Conservation (phyloP, 129 eudicot genomes). For the Smallanthus sonchifolius region DNA sequence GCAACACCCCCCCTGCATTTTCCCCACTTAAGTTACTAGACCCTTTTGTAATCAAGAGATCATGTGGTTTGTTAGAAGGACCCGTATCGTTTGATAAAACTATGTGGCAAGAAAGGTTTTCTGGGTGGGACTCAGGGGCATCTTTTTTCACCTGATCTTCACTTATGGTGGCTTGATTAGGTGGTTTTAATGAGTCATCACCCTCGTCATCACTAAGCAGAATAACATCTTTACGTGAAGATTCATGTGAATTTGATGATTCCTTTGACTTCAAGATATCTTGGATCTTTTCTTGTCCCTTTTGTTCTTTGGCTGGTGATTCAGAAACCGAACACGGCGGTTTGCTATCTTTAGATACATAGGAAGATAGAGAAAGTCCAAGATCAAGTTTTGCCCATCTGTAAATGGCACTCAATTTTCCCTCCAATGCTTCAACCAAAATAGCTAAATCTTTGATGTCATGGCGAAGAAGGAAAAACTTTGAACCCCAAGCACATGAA, state of each 20-base stretch:
- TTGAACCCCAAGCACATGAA: constrained; percentile 78
- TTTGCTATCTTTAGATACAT: constrained; percentile 56
- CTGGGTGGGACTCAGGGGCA: constrained; percentile 19
- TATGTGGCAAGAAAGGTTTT: constrained; percentile 28
- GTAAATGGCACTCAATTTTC: constrained; percentile 89
- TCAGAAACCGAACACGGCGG: constrained; percentile 31
- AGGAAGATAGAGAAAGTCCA: constrained; percentile 75
- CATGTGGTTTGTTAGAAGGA: constrained; percentile 27
- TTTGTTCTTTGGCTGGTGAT: constrained; percentile 29
- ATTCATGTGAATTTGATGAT: constrained; percentile 16
- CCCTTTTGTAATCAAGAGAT: constrained; percentile 17
- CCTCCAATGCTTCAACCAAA: constrained; percentile 94
- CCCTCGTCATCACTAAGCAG: constrained; percentile 86
- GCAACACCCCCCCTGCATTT: constrained; percentile 21
- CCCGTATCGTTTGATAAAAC: constrained; percentile 15
- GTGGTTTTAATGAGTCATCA: constrained; percentile 32
- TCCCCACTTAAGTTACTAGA: constrained; percentile 24
- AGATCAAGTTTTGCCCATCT: constrained; percentile 97
- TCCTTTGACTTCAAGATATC: constrained; percentile 27
- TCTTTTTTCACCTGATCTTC: constrained; percentile 37
- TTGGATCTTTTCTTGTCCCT: constrained; percentile 26
- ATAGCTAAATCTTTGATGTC: constrained; percentile 75
- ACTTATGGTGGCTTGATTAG: constrained; percentile 20
- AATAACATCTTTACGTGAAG: constrained; percentile 40
- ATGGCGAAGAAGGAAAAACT: constrained; percentile 84